Evolutionary conservation across 257 asterid species (phyloP), one percentile per base, ranked within the genome.

Genomic region (Solanum medicagineum): DNA sequence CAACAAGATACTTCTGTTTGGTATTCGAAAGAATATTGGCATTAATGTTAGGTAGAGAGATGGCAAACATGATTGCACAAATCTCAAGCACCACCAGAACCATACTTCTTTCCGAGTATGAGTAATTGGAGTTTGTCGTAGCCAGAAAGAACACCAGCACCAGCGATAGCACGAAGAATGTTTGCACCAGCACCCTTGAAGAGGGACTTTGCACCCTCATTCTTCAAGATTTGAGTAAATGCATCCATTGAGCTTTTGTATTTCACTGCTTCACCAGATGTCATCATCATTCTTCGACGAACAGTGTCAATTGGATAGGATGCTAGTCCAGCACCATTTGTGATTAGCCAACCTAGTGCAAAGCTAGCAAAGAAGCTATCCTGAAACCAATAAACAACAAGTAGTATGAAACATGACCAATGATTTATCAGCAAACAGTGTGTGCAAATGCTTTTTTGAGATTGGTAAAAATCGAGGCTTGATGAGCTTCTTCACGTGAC

Each of bases 271-370:
- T 89, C 92, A 81, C 92, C 92, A 15, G 92, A 89, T n/a, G 92
- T 87, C 92, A 89, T 89, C 92, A 89, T 89, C 92, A 89, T 89
- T 86, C 92, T 84, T 81, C 92, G 83, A n/a, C 92, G 88, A 62
- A 89, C 90, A 42, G 92, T 89, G 54, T 89, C 92, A 68, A 89
- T 86, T 9, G 92, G 90, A 69, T 89, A 89, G 36, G 92, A 89
- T 20, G 90, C 91, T 24, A 89, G 89, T 24, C 91, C 91, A 87
- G 91, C 91, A 66, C 91, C 91, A 53, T 89, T 89, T 24, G 90
- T 87, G 42, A 87, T 89, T 22, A 89, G 42, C 91, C 91, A 89
- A 17, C 91, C 91, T 10, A 89, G 89, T 47, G 85, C 89, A 68
- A 89, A 89, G 81, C 91, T 89, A 86, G 91, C 91, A 49, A 87